Evolutionary conservation across 2,329 filamentous ascomycete species (phyloP), one percentile per base, ranked within the genome.

Genomic region (Fusarium gaditjirri): DNA sequence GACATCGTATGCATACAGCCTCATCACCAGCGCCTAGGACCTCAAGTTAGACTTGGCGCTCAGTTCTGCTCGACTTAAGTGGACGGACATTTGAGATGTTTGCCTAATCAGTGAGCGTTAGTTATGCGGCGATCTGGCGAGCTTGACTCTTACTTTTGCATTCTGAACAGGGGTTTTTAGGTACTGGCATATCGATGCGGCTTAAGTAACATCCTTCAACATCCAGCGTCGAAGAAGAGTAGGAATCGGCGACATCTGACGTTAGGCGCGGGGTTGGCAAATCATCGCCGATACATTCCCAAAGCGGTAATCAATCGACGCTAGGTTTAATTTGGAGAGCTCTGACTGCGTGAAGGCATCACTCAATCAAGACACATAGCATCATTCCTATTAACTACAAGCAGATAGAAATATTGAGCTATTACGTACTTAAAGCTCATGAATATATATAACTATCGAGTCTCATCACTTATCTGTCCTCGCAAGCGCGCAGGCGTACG

Each of bases 81-180:
- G 3, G 42, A 57, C 73, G 13, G 21, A 75, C 73, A 75, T 69
- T 72, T 75, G 9, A 76, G 63, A 19, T 75, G 73, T n/a, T 74
- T 76, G 47, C 61, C 73, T 75, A 7, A 9, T 3, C 11, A 39
- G 21, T 17, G 14, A 0, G 6, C 1, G 44, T 71, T 46, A 59
- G 68, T 53, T 14, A 43, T n/a, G 5, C 3, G 5, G 10, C 6
- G 2, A 11, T 23, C 6, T 7, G 21, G 1, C 13, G 17, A 2
- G 8, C 7, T 8, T n/a, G 2, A 5, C 9, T 10, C 17, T 25
- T 33, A 68, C 73, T 50, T 66, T 72, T 76, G 43, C 74, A 76
- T 46, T 76, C 74, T 3, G 65, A 11, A 25, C 72, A 76, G 1
- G 74, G 74, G 6, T 68, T 75, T 2, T 65, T 76, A 12, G 64